phyloP scores from a whole-genome alignment of 2,329 filamentous ascomycete genomes.

The Epichloe sylvatica region DNA sequence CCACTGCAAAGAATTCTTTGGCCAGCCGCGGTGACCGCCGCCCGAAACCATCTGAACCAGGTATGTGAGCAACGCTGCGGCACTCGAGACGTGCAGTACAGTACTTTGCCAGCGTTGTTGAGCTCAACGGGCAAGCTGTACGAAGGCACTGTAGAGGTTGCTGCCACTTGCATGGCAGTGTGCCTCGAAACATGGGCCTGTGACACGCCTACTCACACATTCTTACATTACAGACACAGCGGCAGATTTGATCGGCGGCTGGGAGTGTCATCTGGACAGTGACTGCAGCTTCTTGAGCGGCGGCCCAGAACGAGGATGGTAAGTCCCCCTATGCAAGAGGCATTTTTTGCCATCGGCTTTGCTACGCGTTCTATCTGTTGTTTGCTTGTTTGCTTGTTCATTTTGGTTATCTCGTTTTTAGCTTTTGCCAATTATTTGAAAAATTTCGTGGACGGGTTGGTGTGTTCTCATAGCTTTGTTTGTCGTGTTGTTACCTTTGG shows the following conservation, averaged over 20 bases:
- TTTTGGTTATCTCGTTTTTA: background rate
- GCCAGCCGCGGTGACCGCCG: conserved; percentile 3
- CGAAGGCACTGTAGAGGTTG: background rate
- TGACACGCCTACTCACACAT: background rate
- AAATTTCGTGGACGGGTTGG: conserved; percentile 3
- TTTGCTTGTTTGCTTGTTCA: background rate
- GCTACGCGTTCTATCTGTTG: background rate
- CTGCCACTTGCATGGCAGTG: background rate
- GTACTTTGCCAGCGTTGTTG: background rate
- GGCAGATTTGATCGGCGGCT: conserved; percentile 44
- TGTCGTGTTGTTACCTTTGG: background rate
- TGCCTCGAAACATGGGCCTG: background rate
- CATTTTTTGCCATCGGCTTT: background rate
- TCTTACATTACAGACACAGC: conserved; percentile 4
- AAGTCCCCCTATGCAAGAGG: conserved; percentile 17
- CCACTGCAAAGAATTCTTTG: background rate
- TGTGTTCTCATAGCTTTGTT: conserved; percentile 1
- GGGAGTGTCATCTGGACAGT: conserved; percentile 67
- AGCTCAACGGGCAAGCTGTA: background rate
- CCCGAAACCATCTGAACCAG: background rate
- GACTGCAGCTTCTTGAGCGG: conserved; percentile 70
- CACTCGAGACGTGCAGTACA: background rate
- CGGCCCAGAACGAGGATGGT: conserved; percentile 86
- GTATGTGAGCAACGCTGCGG: background rate
- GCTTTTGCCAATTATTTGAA: background rate